Conservation (phyloP, 2,329 filamentous ascomycete genomes). For the Penicillium sp. region DNA sequence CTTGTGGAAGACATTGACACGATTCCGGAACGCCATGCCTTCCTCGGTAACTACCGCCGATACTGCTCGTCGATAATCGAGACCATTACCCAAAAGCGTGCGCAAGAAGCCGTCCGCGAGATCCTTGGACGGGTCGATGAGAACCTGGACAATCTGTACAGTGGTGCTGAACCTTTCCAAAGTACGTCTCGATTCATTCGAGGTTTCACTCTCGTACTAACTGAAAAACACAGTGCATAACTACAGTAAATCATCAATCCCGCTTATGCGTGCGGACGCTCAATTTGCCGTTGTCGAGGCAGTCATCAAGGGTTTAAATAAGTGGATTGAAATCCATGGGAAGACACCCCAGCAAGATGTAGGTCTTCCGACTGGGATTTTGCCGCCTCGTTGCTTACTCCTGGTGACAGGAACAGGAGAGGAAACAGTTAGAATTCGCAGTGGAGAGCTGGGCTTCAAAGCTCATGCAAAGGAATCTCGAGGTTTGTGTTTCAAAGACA, state of each 20-base stretch:
- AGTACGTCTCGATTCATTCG: conserved; percentile 48
- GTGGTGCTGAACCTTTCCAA: conserved; percentile 66
- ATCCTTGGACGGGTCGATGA: conserved; percentile 79
- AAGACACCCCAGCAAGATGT: conserved; percentile 54
- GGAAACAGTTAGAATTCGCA: conserved; percentile 39
- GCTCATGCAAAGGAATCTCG: conserved; percentile 44
- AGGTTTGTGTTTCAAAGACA: conserved; percentile 26
- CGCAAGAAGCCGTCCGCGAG: conserved; percentile 82
- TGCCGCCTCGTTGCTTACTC: conserved; percentile 8
- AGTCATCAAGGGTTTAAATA: conserved; percentile 82
- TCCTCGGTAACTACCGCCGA: conserved; percentile 90
- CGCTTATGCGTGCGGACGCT: conserved; percentile 73
- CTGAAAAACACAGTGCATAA: conserved; percentile 31
- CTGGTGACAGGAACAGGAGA: conserved; percentile 37
- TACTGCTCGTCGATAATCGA: conserved; percentile 90
- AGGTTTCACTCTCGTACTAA: neutral
- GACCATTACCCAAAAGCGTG: conserved; percentile 76
- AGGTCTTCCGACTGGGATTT: conserved; percentile 12
- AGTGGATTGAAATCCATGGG: conserved; percentile 66
- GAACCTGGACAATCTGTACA: conserved; percentile 74
- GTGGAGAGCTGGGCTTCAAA: conserved; percentile 45
- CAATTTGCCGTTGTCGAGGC: conserved; percentile 89
- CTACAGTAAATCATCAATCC: conserved; percentile 44
- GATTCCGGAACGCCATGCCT: conserved; percentile 87
- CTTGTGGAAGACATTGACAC: conserved; percentile 94